Base-by-base conservation (phyloP, 257 asterid species). In the Apocynum venetum region DNA sequence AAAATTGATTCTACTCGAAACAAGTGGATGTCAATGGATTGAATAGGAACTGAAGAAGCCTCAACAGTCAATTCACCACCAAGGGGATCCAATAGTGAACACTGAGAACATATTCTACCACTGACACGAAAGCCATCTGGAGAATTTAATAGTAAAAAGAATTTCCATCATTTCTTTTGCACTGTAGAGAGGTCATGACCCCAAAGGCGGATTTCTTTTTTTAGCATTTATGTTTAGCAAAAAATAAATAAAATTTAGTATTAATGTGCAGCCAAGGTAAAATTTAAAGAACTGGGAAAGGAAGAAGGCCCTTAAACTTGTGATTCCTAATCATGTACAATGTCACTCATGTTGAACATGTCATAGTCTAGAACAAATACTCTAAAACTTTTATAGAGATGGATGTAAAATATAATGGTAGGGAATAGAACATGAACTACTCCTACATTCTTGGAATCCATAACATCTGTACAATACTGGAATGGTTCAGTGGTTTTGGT, bases 1-100 rank as follows among this genome's bases (percentile, higher is more conserved):
- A 93, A 86, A 82, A 93, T 89, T 67, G 98, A 93, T 88, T 93
- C 98, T 79, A 91, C 91, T 35, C 96, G 85, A 57, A 91, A 81
- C 84, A 93, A 83, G 87, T 91, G 90, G 77, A 93, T 80, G 83
- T 93, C 97, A 73, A 93, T 90, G 80, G 97, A 92, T 79, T 77
- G 84, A 79, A 93, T 85, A 67, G 94, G 92, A 83, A 88, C 78
- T 40, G 86, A 85, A 65, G 97, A 93, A 80, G 95, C 78, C 78
- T 93, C 97, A 74, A 93, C 88, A n/a, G 91, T 91, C 78, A 93
- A 84, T 82, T 89, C 96, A 56, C 98, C 98, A 56, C 77, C 57
- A 70, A 93, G 78, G 77, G 96, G 93, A 81, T 91, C 97, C 64
- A 80, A 75, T 71, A 93, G 60, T 8, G 96, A 87, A 83, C 96